These are phyloP conservation scores for Barnettozyma vustinii DNA, from an alignment of 805 yeast genomes.

Conservation along the genomic window DNA sequence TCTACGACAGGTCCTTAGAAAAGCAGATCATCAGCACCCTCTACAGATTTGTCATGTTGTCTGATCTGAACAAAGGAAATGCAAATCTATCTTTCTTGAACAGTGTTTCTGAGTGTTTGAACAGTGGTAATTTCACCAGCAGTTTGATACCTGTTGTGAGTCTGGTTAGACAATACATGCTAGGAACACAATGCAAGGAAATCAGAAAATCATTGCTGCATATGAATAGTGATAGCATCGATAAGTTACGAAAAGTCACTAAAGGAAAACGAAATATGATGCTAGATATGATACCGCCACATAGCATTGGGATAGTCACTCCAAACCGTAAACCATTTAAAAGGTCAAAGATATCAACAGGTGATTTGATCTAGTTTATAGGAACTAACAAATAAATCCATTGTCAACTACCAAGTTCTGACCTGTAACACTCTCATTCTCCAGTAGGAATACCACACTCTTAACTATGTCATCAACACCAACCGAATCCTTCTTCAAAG, in stretches of 20 bases:
- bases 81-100: slow-evolving; percentile 7
- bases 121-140: slow-evolving; percentile 6
- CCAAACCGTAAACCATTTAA: background rate
- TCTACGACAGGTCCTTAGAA: background rate
- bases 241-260: slow-evolving; percentile 6
- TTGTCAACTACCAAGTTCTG: slow-evolving; percentile 27
- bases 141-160: slow-evolving; percentile 15
- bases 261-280: background rate
- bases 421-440: slow-evolving; percentile 26
- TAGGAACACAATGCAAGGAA: background rate
- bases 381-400: slow-evolving; percentile 20
- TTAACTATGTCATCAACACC: slow-evolving; percentile 21
- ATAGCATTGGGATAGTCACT: background rate
- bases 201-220: background rate
- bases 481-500: slow-evolving; percentile 15
- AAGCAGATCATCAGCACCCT: slow-evolving; percentile 8
- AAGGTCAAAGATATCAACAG: slow-evolving; percentile 9
- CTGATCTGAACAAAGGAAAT: background rate
- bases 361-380: slow-evolving; percentile 1
- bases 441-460: slow-evolving; percentile 19
- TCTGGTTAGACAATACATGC: slow-evolving; percentile 9
- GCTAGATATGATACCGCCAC: background rate
- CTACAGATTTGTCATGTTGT: slow-evolving; percentile 6
- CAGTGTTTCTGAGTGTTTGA: slow-evolving; percentile 7
- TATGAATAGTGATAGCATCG: slow-evolving; percentile 1